phyloP scores from a whole-genome alignment of 1,139 yeast genomes.

The Yamadazyma sp. region DNA sequence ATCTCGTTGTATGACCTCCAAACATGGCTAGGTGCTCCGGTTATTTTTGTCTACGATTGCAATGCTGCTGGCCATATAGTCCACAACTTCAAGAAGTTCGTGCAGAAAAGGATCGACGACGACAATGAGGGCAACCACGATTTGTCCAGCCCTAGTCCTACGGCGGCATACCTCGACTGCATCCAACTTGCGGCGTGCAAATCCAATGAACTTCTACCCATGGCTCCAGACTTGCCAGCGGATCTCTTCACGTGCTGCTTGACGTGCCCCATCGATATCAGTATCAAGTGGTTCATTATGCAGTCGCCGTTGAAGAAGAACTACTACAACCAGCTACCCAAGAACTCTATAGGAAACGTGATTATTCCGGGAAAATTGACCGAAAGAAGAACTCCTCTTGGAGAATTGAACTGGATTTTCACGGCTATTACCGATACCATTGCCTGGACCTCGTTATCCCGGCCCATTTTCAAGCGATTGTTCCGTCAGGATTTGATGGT shows the following conservation, averaged over 20 bases:
- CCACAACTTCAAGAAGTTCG: conserved; percentile 84
- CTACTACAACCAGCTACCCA: conserved; percentile 56
- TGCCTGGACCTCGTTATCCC: conserved; percentile 92
- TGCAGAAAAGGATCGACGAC: conserved; percentile 86
- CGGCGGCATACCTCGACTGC: conserved; percentile 77
- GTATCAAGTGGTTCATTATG: conserved; percentile 88
- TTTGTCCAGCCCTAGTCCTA: conserved; percentile 60
- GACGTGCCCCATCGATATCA: conserved; percentile 93
- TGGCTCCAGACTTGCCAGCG: conserved; percentile 95
- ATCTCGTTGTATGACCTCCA: conserved; percentile 90
- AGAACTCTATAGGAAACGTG: conserved; percentile 58
- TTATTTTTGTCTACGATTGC: conserved; percentile 92
- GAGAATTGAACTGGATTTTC: conserved; percentile 96
- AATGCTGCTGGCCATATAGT: conserved; percentile 94
- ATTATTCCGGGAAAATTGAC: conserved; percentile 87
- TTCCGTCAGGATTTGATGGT: conserved; percentile 96
- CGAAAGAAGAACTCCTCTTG: conserved; percentile 92
- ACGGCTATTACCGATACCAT: conserved; percentile 98
- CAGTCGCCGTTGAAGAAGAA: conserved; percentile 70
- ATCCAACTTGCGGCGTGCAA: conserved; percentile 93
- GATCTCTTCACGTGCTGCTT: conserved; percentile 93
- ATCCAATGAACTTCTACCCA: conserved; percentile 81
- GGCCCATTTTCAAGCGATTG: conserved; percentile 83
- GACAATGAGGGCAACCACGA: conserved; percentile 77
- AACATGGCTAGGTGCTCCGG: conserved; percentile 98